phyloP scores from a whole-genome alignment of 768 basidiomycete genomes.

The Omphalotus guepiniiformis region DNA sequence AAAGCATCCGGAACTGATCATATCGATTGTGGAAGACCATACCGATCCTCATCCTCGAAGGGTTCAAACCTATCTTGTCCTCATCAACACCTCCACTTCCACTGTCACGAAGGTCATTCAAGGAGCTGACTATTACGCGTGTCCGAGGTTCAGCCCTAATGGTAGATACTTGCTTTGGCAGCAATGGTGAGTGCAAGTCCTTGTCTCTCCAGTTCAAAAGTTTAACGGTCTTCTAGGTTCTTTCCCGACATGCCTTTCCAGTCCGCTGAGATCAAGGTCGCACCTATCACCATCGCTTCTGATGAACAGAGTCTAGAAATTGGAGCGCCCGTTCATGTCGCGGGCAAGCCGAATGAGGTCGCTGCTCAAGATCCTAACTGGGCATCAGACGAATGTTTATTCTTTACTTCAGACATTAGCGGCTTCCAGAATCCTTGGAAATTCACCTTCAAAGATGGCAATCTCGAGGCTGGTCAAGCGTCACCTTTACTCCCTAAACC shows the following conservation, averaged over 20 bases:
- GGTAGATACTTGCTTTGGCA: conserved; percentile 58
- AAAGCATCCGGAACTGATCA: conserved; percentile 35
- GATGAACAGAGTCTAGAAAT: conserved; percentile 23
- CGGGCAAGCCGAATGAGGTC: conserved; percentile 45
- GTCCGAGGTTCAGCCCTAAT: conserved; percentile 55
- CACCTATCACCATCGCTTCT: conserved; percentile 41
- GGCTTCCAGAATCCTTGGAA: conserved; percentile 69
- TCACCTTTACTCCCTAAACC: conserved; percentile 38
- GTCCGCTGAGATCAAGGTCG: conserved; percentile 52
- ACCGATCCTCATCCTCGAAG: conserved; percentile 37
- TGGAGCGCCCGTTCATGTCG: conserved; percentile 38
- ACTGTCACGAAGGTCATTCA: conserved; percentile 34
- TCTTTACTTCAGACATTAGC: conserved; percentile 62
- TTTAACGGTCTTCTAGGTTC: not conserved
- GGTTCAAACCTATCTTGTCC: conserved; percentile 43
- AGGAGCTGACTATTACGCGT: conserved; percentile 60
- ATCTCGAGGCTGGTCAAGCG: conserved; percentile 26
- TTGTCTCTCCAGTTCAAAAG: not conserved
- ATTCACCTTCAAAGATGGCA: conserved; percentile 28
- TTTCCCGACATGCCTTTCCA: conserved; percentile 57
- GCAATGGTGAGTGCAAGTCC: conserved; percentile 64
- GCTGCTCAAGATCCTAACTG: conserved; percentile 59
- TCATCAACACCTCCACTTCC: conserved; percentile 38
- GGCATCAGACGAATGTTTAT: conserved; percentile 48
- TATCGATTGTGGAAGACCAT: conserved; percentile 59